phyloP scores from a whole-genome alignment of 169 alveolate species.

The Plasmodium billcollinsi region DNA sequence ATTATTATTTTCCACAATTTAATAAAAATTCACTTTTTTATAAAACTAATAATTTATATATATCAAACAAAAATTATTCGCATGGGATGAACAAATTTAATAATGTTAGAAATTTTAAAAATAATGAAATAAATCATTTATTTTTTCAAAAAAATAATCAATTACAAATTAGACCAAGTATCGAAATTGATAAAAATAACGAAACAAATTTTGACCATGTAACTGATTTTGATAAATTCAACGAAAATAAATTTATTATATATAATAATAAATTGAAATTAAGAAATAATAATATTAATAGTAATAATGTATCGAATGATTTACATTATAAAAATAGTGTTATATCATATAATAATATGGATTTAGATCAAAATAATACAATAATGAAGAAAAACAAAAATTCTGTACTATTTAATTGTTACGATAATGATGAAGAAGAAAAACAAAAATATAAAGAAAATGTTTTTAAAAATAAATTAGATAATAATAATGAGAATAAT shows the following conservation, averaged over 20 bases:
- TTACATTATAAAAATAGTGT: conserved; percentile 6
- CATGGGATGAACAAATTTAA: conserved; percentile 11
- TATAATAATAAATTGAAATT: conserved; percentile 7
- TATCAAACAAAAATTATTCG: not conserved
- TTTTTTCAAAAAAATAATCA: not conserved
- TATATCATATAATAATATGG: not conserved
- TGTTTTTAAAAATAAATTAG: not conserved
- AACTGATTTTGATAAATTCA: not conserved
- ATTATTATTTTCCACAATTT: conserved; percentile 3
- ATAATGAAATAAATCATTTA: conserved; percentile 5
- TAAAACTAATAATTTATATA: conserved; percentile 5
- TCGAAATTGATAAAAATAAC: conserved; percentile 19
- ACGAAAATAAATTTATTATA: conserved; percentile 24
- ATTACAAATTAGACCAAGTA: not conserved
- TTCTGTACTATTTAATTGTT: not conserved
- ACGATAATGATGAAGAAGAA: not conserved
- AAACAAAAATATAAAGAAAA: conserved; percentile 13
- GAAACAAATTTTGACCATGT: not conserved
- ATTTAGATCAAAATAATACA: no score
- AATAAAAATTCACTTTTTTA: not conserved
- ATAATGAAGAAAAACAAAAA: no score
- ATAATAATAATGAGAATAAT: conserved; percentile 21
- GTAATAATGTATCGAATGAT: conserved; percentile 9
- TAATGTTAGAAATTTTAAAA: conserved; percentile 19
- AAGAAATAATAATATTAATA: not conserved